Base-by-base conservation (phyloP, 2,329 filamentous ascomycete genomes). In the Alternaria longipes region DNA sequence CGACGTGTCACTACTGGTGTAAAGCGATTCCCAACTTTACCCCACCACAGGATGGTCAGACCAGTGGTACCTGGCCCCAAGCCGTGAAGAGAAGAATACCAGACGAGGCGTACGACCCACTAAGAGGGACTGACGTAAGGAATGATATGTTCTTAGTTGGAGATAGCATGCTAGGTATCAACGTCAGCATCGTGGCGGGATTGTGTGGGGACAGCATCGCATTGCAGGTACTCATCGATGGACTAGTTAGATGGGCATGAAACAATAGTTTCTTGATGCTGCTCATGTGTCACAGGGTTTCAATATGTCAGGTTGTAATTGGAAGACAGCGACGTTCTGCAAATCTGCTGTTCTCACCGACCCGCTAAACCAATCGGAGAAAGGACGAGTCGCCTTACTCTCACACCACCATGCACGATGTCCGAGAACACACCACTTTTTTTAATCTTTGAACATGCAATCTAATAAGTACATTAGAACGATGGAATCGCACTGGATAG, bases 1-100 rank as follows among this genome's bases (percentile, higher is more conserved):
- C 54, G 1, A 70, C 56, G 2, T 69, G 63, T 22, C 65, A 72
- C 24, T 74, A 73, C 46, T 74, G 69, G 70, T 69, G 68, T 32
- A 73, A 68, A 56, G 64, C 58, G 0, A 49, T 74, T 7, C 26
- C 54, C 22, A 40, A 59, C 18, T 60, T 62, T 20, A 42, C 53
- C 18, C 66, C 65, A 22, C 60, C 66, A 2, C 62, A 62, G 8
- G 51, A 57, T 4, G 26, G 54, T 6, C 56, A 41, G 14, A 49
- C 60, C 16, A 49, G 52, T 3, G 51, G 54, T 8, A 56, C 62
- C 1, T 72, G 70, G 70, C 53, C 59, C 3, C 59, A 64, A n/a
- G 56, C 60, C 3, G 55, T 70, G 20, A 63, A 51, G 46, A 62
- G 40, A 9, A 54, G 60, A n/a, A 56, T 72, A 8, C 64, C 69